Evolutionary conservation across 2,329 filamentous ascomycete species (phyloP).

Genomic region (Venturia aucupariae): DNA sequence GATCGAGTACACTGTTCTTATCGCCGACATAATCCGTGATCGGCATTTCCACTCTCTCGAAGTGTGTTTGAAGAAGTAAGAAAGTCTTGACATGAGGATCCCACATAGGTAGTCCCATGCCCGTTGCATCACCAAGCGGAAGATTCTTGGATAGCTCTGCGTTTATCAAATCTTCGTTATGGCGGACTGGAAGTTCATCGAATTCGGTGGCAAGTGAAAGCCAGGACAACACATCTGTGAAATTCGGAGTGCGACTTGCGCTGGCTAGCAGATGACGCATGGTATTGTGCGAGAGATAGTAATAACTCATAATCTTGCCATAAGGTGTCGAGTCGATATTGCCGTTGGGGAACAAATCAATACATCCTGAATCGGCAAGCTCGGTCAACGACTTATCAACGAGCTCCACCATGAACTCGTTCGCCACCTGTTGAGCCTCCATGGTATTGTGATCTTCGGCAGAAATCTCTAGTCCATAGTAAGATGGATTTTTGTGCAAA

Average conservation of each 20-base stretch:
- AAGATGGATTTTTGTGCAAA: slow-evolving; percentile 95
- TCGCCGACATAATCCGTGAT: slow-evolving; percentile 97
- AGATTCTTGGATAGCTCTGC: slow-evolving; percentile 76
- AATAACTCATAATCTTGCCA: slow-evolving; percentile 99
- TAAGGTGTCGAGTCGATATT: slow-evolving; percentile 83
- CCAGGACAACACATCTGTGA: slow-evolving; percentile 79
- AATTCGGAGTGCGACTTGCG: slow-evolving; percentile 64
- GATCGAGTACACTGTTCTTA: slow-evolving; percentile 78
- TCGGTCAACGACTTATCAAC: slow-evolving; percentile 79
- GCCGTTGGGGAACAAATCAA: slow-evolving; percentile 73
- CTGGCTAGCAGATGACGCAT: slow-evolving; percentile 75
- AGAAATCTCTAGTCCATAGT: slow-evolving; percentile 91
- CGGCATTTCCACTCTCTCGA: slow-evolving; percentile 84
- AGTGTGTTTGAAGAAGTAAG: slow-evolving; percentile 85
- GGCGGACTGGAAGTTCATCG: slow-evolving; percentile 91
- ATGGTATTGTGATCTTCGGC: slow-evolving; percentile 86
- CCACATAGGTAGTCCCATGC: slow-evolving; percentile 81
- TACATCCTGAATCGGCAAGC: slow-evolving; percentile 74
- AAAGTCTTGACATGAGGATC: slow-evolving; percentile 97
- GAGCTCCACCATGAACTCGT: slow-evolving; percentile 89
- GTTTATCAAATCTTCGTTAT: slow-evolving; percentile 98
- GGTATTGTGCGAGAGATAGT: slow-evolving; percentile 89
- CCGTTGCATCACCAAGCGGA: slow-evolving; percentile 55
- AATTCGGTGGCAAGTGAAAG: slow-evolving; percentile 93
- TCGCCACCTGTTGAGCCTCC: slow-evolving; percentile 74